Evolutionary conservation across 176 grass and related monocot species (phyloP).

Genomic region (Juncus inflexus): DNA sequence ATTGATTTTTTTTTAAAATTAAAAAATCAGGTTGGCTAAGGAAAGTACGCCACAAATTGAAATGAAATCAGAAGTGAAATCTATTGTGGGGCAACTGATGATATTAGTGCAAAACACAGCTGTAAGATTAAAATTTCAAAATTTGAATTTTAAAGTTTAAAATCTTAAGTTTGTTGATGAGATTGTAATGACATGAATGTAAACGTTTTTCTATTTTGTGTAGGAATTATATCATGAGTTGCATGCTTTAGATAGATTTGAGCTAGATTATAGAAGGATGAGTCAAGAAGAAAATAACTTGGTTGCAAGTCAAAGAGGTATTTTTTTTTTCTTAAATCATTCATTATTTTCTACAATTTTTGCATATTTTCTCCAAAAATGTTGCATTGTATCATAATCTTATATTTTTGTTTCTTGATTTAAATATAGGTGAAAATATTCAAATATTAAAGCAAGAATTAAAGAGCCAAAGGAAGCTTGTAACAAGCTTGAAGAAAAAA

Average conservation of each 20-base stretch:
- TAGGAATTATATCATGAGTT: constrained; percentile 99
- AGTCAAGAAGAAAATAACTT: constrained; percentile 69
- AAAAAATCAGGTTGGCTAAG: constrained; percentile 50
- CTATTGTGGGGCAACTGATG: constrained; percentile 80
- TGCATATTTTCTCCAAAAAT: neutral
- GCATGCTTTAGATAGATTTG: constrained; percentile 96
- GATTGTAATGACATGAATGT: neutral
- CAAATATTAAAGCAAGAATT: constrained; percentile 88
- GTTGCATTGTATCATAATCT: neutral
- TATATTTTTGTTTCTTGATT: constrained; percentile 18
- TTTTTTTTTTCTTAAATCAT: constrained; percentile 20
- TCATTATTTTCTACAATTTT: neutral
- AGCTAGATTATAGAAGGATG: constrained; percentile 81
- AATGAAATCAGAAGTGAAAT: constrained; percentile 70
- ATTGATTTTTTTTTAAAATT: too few species aligned
- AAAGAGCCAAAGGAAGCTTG: constrained; percentile 64
- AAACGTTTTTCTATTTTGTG: neutral
- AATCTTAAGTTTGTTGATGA: constrained; percentile 20
- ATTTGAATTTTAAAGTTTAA: constrained; percentile 20
- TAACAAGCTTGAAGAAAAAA: constrained; percentile 78
- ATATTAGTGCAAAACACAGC: constrained; percentile 80
- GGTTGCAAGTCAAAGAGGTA: constrained; percentile 69
- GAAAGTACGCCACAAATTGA: constrained; percentile 69
- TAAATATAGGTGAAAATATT: constrained; percentile 65
- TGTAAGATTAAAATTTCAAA: constrained; percentile 41